Base-by-base conservation (phyloP, 1,284 basidiomycete species). In the Mycena citricolor region DNA sequence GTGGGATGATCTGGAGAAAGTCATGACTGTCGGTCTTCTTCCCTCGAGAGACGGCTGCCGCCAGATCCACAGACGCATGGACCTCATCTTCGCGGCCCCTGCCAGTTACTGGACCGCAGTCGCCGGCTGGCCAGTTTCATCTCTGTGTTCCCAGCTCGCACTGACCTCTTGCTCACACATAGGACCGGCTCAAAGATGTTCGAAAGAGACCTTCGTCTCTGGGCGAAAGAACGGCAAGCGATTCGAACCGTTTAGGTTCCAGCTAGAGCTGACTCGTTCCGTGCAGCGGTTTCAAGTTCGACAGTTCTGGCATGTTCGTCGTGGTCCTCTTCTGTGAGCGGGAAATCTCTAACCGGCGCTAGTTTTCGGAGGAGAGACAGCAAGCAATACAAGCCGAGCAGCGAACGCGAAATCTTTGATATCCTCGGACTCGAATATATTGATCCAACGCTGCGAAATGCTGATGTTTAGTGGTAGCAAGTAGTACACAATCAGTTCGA, bases 151-250 rank as follows among this genome's bases (percentile, higher is more conserved):
- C n/a, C n/a, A n/a, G n/a, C n/a, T n/a, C n/a, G 21, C 16, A 23
- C 17, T 5, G 25, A 32, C 24, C 28, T 21, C 25, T n/a, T 38
- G 24, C 42, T 34, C 34, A 13, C 8, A 20, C 31, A 21, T 19
- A 88, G 86, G 88, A 85, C 83, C 4, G 89, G 89, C 0, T 87
- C 83, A 0, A 86, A 75, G 37, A 81, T 86, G 76, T 90, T 92
- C 54, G 76, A 90, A 59, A 69, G 87, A n/a, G 89, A 91, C 59
- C 59, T 91, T 40, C 68, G 88, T 40, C 66, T 76, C 13, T 84
- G 79, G 76, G 86, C 86, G 1, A 83, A 87, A 60, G 63, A 73
- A 42, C 71, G 79, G 61, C 74, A 67, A 80, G 80, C 6, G 44
- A 45, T 13, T 34, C 11, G 14, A 31, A 32, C n/a, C 31, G 24